Evolutionary conservation across 2,329 filamentous ascomycete genomes (phyloP).

Genomic region (Clonostachys rhizophaga): DNA sequence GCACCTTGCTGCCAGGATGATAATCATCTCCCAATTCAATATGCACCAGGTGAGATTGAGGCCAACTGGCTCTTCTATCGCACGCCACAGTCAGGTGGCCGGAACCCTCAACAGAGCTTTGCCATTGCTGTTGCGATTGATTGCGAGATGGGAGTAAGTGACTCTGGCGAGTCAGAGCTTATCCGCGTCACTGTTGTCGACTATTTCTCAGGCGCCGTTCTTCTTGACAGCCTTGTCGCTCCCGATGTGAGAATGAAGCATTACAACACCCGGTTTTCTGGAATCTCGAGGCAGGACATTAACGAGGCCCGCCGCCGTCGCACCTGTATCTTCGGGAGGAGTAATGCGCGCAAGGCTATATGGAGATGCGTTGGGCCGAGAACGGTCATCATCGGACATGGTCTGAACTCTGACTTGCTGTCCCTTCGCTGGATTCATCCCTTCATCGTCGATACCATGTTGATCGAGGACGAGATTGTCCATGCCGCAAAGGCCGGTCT

Average conservation of each 20-base stretch:
- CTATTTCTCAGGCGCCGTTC: slow-evolving; percentile 39
- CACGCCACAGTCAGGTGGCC: slow-evolving; percentile 7
- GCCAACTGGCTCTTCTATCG: slow-evolving; percentile 15
- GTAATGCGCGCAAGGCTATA: slow-evolving; percentile 32
- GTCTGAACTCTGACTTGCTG: slow-evolving; percentile 31
- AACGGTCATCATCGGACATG: slow-evolving; percentile 45
- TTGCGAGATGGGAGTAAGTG: slow-evolving; percentile 48
- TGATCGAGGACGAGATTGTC: slow-evolving; percentile 15
- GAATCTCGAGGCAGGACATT: slow-evolving; percentile 35
- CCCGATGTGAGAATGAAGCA: slow-evolving; percentile 39
- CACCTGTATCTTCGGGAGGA: slow-evolving; percentile 31
- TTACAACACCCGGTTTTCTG: slow-evolving; percentile 44
- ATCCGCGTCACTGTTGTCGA: slow-evolving; percentile 47
- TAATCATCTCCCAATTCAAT: slow-evolving; percentile 14
- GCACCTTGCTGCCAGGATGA: slow-evolving; percentile 15
- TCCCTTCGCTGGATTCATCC: slow-evolving; percentile 42
- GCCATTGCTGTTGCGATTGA: slow-evolving; percentile 37
- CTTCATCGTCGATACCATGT: slow-evolving; percentile 37
- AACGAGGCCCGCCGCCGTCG: slow-evolving; percentile 19
- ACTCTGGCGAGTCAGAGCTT: slow-evolving; percentile 38
- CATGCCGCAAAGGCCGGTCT: slow-evolving; percentile 6
- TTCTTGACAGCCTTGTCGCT: slow-evolving; percentile 45
- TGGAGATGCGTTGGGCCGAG: slow-evolving; percentile 35
- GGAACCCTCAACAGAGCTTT: background rate
- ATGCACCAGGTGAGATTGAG: slow-evolving; percentile 15